Evolutionary conservation across 2,329 filamentous ascomycete genomes (phyloP).

Genomic region (Trichoderma semiorbis): DNA sequence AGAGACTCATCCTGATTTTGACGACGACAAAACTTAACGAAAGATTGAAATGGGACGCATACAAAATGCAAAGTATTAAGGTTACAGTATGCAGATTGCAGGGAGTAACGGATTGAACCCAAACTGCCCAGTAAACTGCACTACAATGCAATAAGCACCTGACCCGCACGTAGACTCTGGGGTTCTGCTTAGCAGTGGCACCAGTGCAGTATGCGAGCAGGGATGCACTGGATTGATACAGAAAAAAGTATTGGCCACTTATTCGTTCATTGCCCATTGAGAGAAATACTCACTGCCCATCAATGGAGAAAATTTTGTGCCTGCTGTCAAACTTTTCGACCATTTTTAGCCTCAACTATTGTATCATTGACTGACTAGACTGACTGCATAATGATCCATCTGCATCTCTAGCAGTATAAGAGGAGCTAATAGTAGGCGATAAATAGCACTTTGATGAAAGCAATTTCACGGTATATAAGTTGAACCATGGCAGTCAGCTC

Average conservation of each 20-base stretch:
- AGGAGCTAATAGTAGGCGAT: no score
- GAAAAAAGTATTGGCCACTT: no score
- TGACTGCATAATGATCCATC: background rate
- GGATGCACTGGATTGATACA: background rate
- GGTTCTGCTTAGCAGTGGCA: background rate
- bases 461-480: no score
- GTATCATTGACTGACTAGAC: background rate
- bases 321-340: background rate
- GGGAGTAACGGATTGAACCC: background rate
- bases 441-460: no score
- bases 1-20: background rate
- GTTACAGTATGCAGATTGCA: background rate
- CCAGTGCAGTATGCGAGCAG: background rate
- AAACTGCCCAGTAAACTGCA: background rate
- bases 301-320: background rate
- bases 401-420: background rate
- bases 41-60: background rate
- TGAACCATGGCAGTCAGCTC: no score
- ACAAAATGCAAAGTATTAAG: background rate
- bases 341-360: background rate
- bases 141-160: background rate
- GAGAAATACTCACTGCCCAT: background rate
- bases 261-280: background rate
- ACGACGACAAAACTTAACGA: fast-evolving
- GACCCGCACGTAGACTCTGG: background rate